Evolutionary conservation across 2,329 filamentous ascomycete species (phyloP).

Genomic region (Xylaria sp.): DNA sequence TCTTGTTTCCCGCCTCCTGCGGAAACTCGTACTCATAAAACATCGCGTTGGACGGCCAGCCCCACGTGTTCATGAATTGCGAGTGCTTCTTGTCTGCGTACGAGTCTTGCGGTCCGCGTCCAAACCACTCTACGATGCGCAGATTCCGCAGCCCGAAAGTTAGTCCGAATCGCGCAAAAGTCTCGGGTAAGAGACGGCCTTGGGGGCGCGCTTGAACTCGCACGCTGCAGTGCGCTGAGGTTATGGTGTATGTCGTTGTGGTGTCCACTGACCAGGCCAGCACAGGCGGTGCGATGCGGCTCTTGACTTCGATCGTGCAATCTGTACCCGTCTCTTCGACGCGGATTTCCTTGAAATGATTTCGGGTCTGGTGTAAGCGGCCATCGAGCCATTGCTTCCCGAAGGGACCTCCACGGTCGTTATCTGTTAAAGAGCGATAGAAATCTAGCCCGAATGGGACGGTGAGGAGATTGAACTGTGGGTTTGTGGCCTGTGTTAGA

Average conservation of each 20-base stretch:
- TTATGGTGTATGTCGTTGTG: constrained; percentile 66
- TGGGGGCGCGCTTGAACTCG: constrained; percentile 60
- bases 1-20: constrained; percentile 74
- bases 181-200: constrained; percentile 62
- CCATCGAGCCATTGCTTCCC: constrained; percentile 67
- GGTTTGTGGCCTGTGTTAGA: constrained; percentile 52
- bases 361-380: constrained; percentile 59
- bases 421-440: constrained; percentile 74
- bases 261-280: constrained; percentile 69
- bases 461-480: constrained; percentile 56
- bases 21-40: constrained; percentile 74
- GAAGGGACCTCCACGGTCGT: constrained; percentile 66
- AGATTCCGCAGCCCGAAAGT: constrained; percentile 57
- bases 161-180: constrained; percentile 72
- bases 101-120: constrained; percentile 72
- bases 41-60: constrained; percentile 60
- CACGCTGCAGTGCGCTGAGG: constrained; percentile 59
- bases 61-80: constrained; percentile 67
- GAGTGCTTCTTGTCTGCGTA: constrained; percentile 74
- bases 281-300: constrained; percentile 70
- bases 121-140: constrained; percentile 68
- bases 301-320: constrained; percentile 58
- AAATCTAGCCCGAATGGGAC: constrained; percentile 62
- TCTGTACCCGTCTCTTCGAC: constrained; percentile 48
- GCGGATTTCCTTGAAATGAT: constrained; percentile 54